Conservation (phyloP, 2,329 filamentous ascomycete species). For the Colletotrichum sp. region DNA sequence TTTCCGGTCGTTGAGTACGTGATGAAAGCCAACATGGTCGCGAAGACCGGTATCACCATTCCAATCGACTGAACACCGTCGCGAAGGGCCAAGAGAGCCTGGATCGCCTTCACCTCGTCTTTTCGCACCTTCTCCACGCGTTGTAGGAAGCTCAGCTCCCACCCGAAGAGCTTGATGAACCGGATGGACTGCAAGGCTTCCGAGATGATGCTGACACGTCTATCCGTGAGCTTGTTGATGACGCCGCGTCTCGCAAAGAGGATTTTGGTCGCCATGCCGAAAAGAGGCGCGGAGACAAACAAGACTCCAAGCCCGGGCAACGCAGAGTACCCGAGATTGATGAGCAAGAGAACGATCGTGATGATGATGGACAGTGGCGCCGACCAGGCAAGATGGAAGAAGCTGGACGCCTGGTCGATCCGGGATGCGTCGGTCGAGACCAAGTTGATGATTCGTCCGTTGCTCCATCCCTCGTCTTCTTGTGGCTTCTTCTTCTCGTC, state of each 20-base stretch:
- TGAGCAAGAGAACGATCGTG: conserved; percentile 76
- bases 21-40: conserved; percentile 93
- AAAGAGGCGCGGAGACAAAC: conserved; percentile 76
- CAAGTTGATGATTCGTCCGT: conserved; percentile 86
- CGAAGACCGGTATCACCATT: conserved; percentile 87
- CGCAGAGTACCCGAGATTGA: conserved; percentile 89
- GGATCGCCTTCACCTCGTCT: conserved; percentile 79
- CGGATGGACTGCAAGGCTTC: conserved; percentile 91
- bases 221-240: conserved; percentile 94
- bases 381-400: conserved; percentile 92
- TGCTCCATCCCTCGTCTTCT: conserved; percentile 71
- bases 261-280: conserved; percentile 65
- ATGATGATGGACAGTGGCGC: conserved; percentile 73
- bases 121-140: conserved; percentile 75
- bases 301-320: conserved; percentile 86
- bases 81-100: conserved; percentile 78
- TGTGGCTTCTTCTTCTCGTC: conserved; percentile 24
- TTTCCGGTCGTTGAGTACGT: conserved; percentile 68
- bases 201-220: conserved; percentile 86
- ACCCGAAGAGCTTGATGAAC: conserved; percentile 95
- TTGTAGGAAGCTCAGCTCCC: conserved; percentile 85
- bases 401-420: conserved; percentile 81
- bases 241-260: conserved; percentile 72
- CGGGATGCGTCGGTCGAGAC: conserved; percentile 97
- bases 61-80: conserved; percentile 84